These are phyloP conservation scores for Condylostoma magnum DNA, from an alignment of 169 alveolate genomes.

Conservation along the genomic window DNA sequence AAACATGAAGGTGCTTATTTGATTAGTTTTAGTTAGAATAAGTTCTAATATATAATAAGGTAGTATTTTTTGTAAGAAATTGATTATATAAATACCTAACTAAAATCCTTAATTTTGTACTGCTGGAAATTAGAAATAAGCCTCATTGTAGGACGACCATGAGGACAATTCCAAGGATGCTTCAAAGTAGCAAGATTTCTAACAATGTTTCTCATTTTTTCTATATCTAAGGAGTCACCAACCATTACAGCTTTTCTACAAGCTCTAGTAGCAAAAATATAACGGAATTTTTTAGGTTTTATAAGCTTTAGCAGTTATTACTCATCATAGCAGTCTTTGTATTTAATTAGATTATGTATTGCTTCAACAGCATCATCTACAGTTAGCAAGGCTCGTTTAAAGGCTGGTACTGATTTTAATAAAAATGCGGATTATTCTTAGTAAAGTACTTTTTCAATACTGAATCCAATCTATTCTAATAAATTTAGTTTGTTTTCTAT, in stretches of 20 bases:
- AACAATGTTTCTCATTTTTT: conserved; percentile 87
- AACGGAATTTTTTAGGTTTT: conserved; percentile 83
- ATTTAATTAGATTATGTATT: conserved; percentile 20
- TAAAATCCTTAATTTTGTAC: too few relatives aligned
- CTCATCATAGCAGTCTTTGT: conserved; percentile 5
- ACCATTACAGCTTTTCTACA: conserved; percentile 96
- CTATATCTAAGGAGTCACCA: conserved; percentile 88
- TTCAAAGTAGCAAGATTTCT: conserved; percentile 82
- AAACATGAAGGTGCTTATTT: too few relatives aligned
- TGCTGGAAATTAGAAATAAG: too few relatives aligned
- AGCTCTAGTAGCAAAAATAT: conserved; percentile 93
- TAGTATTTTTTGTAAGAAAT: too few relatives aligned
- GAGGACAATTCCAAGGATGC: conserved; percentile 99
- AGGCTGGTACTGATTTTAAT: conserved; percentile 18
- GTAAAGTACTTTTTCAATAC: conserved; percentile 45
- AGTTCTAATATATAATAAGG: too few relatives aligned
- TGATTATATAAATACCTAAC: too few relatives aligned
- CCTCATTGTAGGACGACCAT: conserved; percentile 99
- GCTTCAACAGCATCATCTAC: conserved; percentile 47
- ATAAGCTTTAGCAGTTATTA: not conserved
- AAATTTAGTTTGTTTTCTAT: conserved; percentile 67
- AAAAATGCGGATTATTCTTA: not conserved
- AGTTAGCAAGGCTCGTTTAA: conserved; percentile 36
- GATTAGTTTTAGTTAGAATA: too few relatives aligned
- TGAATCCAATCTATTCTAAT: conserved; percentile 84